Percentiles rank a stretch among this genome's conserved stretches.
Conservation (phyloP, 257 asterid genomes). For the Solanum tarapatanum region DNA sequence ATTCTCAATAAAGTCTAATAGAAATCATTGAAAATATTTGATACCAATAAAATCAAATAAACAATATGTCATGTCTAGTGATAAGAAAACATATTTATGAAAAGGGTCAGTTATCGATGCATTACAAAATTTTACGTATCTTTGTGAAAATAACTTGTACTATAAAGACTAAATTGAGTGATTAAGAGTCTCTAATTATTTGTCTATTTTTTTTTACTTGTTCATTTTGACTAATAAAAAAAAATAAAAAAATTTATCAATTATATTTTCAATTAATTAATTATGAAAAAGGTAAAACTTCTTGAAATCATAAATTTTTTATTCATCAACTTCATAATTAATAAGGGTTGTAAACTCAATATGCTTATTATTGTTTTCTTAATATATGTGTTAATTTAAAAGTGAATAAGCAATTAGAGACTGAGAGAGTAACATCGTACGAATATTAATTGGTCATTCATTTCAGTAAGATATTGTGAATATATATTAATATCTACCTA, state of each 20-base stretch:
- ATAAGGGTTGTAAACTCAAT: too few species aligned
- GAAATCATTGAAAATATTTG: too few species aligned
- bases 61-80: not conserved
- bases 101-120: not conserved
- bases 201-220: fast-evolving
- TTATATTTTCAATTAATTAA: too few species aligned
- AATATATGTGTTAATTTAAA: too few species aligned
- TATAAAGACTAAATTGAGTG: not conserved
- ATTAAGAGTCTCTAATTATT: not conserved
- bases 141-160: not conserved
- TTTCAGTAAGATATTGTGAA: not conserved
- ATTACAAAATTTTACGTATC: not conserved
- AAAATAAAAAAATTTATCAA: too few species aligned
- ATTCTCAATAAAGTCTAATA: not conserved
- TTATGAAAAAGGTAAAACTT: too few species aligned
- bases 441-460: not conserved
- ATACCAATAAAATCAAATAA: too few species aligned
- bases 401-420: too few species aligned
- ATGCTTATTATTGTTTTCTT: too few species aligned
- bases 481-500: not conserved
- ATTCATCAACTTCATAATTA: too few species aligned
- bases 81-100: not conserved
- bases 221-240: too few species aligned
- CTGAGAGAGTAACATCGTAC: not conserved
- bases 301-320: too few species aligned